phyloP scores from a whole-genome alignment of 73 alveolate species.

The Symbiodinium pilosum region DNA sequence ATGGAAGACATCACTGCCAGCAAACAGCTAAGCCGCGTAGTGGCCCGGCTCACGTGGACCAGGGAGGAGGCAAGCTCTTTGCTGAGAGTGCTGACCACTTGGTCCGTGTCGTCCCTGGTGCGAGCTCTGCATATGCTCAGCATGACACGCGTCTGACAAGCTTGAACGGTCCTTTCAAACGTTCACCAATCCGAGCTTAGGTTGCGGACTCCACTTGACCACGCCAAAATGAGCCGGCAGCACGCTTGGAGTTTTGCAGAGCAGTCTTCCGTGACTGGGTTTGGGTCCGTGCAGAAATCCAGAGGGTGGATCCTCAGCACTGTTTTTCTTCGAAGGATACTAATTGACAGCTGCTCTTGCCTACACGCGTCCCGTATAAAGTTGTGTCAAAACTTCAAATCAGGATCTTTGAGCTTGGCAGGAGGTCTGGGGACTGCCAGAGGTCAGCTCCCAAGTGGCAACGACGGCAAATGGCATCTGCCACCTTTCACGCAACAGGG shows the following conservation, averaged over 20 bases:
- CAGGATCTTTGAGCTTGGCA: slow-evolving; percentile 22
- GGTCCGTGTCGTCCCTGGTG: slow-evolving; percentile 62
- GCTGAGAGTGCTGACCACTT: neutral
- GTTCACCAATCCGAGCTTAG: too few species aligned
- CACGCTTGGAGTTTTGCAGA: slow-evolving; percentile 37
- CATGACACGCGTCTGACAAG: too few species aligned
- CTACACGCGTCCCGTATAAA: neutral
- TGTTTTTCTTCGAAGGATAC: neutral
- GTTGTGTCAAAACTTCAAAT: neutral
- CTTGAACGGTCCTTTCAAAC: too few species aligned
- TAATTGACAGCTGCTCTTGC: neutral
- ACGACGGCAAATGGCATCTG: slow-evolving; percentile 76
- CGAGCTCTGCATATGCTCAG: neutral
- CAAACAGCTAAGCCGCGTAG: slow-evolving; percentile 15
- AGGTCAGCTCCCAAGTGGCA: slow-evolving; percentile 71
- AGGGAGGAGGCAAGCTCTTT: slow-evolving; percentile 29
- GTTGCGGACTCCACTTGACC: too few species aligned
- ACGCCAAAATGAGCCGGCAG: neutral
- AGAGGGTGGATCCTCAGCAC: neutral
- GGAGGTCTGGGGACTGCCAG: slow-evolving; percentile 49
- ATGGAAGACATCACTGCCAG: neutral
- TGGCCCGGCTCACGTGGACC: slow-evolving; percentile 28
- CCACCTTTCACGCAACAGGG: slow-evolving; percentile 30
- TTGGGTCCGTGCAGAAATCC: slow-evolving; percentile 22
- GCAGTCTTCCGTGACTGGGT: slow-evolving; percentile 39